A percentile compares a stretch with the other conserved stretches of the same genome.
These are phyloP conservation scores for Cochlearia excelsa DNA, from an alignment of 345 rosid species.

Conservation along the genomic window DNA sequence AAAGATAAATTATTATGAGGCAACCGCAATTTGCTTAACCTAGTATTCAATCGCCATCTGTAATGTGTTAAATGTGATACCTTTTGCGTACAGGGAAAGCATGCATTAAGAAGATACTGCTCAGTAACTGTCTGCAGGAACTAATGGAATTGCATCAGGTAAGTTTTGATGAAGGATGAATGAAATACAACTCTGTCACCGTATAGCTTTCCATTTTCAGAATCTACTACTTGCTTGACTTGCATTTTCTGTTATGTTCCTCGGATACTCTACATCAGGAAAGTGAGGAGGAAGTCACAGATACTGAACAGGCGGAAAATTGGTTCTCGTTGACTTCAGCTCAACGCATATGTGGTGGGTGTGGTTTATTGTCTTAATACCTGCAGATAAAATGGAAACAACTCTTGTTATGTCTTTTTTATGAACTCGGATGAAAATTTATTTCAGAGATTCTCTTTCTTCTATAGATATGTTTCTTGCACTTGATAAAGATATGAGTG, in stretches of 20 bases:
- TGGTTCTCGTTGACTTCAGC: conserved; percentile 99
- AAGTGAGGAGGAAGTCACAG: conserved; percentile 96
- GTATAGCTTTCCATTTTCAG: conserved; percentile 16
- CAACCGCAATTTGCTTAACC: conserved; percentile 10
- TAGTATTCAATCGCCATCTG: not conserved
- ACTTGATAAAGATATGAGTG: conserved; percentile 92
- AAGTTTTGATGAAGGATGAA: conserved; percentile 15
- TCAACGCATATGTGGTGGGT: conserved; percentile 90
- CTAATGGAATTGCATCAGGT: conserved; percentile 99
- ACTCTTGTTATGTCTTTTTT: conserved; percentile 7
- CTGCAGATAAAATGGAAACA: conserved; percentile 18
- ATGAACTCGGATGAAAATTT: conserved; percentile 2
- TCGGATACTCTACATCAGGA: conserved; percentile 47
- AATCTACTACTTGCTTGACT: conserved; percentile 4
- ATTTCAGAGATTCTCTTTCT: conserved; percentile 21
- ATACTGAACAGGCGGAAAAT: conserved; percentile 98
- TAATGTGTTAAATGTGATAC: conserved; percentile 7
- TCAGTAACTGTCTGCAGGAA: conserved; percentile 98
- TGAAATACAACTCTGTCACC: conserved; percentile 2
- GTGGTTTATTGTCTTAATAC: conserved; percentile 2
- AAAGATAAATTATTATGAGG: not conserved
- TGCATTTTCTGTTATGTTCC: conserved; percentile 5
- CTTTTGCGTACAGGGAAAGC: conserved; percentile 66
- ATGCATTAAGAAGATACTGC: conserved; percentile 93
- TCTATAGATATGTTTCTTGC: conserved; percentile 88